Conservation (phyloP, 164 flowering plant species). For the Akebia trifoliata region DNA sequence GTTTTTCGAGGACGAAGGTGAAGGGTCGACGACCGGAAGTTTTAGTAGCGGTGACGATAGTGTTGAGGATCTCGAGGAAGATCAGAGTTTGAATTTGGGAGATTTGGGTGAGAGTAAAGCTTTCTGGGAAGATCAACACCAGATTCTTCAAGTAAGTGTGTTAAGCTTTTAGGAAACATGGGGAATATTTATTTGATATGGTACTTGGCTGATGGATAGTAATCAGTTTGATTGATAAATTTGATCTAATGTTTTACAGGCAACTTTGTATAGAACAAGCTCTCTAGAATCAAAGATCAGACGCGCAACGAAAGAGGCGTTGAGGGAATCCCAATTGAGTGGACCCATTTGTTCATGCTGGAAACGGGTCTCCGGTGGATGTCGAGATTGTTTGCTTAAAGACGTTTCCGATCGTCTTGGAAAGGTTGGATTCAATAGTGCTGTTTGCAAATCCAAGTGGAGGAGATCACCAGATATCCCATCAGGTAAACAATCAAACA, state of each 20-base stretch:
- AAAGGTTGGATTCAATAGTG: slow-evolving; percentile 46
- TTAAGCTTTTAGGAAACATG: too few relatives aligned
- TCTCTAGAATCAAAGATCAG: slow-evolving; percentile 58
- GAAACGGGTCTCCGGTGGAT: slow-evolving; percentile 33
- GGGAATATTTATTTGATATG: too few relatives aligned
- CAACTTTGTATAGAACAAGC: slow-evolving; percentile 49
- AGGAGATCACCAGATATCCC: slow-evolving; percentile 57
- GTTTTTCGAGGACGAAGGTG: slow-evolving; percentile 29
- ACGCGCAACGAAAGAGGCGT: slow-evolving; percentile 43
- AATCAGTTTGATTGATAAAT: too few relatives aligned
- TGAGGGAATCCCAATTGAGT: slow-evolving; percentile 31
- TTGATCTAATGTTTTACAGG: slow-evolving; percentile 41
- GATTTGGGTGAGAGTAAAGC: slow-evolving; percentile 13
- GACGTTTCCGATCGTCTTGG: slow-evolving; percentile 46
- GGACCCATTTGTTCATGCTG: slow-evolving; percentile 42
- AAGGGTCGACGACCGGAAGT: slow-evolving; percentile 15
- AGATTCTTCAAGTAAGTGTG: slow-evolving; percentile 23
- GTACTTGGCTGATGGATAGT: too few relatives aligned
- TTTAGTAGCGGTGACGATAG: neutral
- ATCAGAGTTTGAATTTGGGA: slow-evolving; percentile 9
- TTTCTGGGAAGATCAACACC: slow-evolving; percentile 26
- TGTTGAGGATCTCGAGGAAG: slow-evolving; percentile 9
- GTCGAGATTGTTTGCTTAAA: slow-evolving; percentile 55
- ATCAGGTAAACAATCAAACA: slow-evolving; percentile 39
- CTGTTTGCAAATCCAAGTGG: slow-evolving; percentile 82